Evolutionary conservation across 768 basidiomycete genomes (phyloP), one percentile per base, ranked within the genome.

Genomic region (Cystobasidiopsis lactophilus): DNA sequence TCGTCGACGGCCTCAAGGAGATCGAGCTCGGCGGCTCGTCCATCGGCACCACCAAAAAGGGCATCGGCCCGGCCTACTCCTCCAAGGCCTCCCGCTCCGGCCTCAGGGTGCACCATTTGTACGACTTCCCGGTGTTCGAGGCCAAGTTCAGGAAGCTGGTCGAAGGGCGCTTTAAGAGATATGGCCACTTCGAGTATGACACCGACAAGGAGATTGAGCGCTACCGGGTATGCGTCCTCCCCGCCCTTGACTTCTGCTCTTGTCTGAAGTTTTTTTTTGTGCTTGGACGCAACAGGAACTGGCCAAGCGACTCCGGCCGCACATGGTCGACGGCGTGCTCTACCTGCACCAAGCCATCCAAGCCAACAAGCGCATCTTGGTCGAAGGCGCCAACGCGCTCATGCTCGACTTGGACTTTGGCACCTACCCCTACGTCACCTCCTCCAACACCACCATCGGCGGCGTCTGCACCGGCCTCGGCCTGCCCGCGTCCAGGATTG

Each of bases 391-490:
- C 51, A 96, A 98, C 64, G 93, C 93, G 1, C 71, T 96, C 55
- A 93, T 98, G 93, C 79, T 98, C 53, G 93, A 98, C 65, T 72
- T 98, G 58, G 93, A 98, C 68, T 88, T 82, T 63, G 93, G 93
- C 26, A 98, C 93, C 3, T 98, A 98, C 67, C 93, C 93, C 1
- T 98, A 73, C 67, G 93, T 98, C 57, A 98, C 93, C 0, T 91
- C 86, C 10, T 89, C 85, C 0, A 78, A 84, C 9, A 96, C 93
- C 9, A 73, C 79, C 30, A 81, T 96, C 53, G 93, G 93, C 29
- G 93, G 93, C 48, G 86, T 95, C 33, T 86, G 84, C 69, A 96
- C 89, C 16, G 93, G 93, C 31, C 77, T 98, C n/a, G 93, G 88
- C 49, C 80, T 98, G 46, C 91, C 93, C 2, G 88, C 93, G 5